Evolutionary conservation across 2,329 filamentous ascomycete genomes (phyloP), one percentile per base, ranked within the genome.

Genomic region (Aureobasidium sp.): DNA sequence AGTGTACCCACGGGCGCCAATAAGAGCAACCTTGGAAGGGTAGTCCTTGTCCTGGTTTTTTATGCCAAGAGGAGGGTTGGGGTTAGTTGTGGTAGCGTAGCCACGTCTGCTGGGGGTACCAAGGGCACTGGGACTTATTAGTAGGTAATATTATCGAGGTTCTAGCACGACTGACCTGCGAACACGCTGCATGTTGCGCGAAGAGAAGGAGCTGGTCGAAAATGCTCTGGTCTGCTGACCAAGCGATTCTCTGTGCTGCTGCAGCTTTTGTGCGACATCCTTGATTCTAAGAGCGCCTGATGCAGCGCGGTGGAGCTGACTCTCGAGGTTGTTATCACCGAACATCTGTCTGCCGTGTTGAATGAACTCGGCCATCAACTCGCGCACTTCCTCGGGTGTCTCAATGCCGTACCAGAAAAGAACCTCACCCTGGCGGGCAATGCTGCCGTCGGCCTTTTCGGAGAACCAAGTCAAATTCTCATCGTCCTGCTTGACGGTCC

Each of bases 401-500:
- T 94, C 89, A 63, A 94, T 85, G 58, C 92, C 92, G 74, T 95
- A 96, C 89, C 93, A 97, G 81, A 97, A 97, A 71, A 97, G 86
- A 42, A 97, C 90, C 71, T 92, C 90, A 63, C 91, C 91, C 22
- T 69, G 67, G 61, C 87, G 85, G 65, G 88, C 90, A 69, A 97
- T 83, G 75, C 90, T 96, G 62, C 94, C 93, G 68, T 97, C 91
- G 11, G 93, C 89, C 81, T 96, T 96, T 76, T 96, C 92, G 68
- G 96, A 95, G 81, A 97, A 97, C 94, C 93, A 97, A 12, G 91
- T 92, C 69, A 97, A 80, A 74, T 97, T 97, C 82, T 97, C 93
- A 69, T 97, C 92, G 68, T 95, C 89, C 71, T 92, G 88, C 78
- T 90, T 93, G 64, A 97, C 93, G n/a, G 91, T 96, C 93, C 92